A percentile compares a stretch with the other conserved stretches of the same genome.
phyloP scores from a whole-genome alignment of 2,329 filamentous ascomycete species.

The Colletotrichum cereale region DNA sequence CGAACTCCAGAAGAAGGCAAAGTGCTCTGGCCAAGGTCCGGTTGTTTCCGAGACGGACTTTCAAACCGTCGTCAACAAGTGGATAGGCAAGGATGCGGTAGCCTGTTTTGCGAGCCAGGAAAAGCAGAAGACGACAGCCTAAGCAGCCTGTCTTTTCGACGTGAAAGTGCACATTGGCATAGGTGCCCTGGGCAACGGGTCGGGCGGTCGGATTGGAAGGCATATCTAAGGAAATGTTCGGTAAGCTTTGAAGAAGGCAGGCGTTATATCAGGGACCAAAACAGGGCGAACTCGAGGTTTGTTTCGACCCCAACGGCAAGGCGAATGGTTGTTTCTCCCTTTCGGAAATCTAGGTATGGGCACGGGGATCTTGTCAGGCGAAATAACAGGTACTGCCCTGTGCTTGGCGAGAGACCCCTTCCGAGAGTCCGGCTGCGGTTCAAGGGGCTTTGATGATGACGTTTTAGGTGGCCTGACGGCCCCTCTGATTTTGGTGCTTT shows the following conservation, averaged over 20 bases:
- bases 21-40: conserved; percentile 90
- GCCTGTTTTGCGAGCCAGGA: conserved; percentile 48
- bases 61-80: conserved; percentile 79
- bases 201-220: conserved; percentile 26
- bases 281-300: conserved; percentile 30
- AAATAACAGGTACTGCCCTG: background rate
- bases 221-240: conserved; percentile 28
- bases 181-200: conserved; percentile 21
- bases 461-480: conserved; percentile 1
- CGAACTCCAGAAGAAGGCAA: conserved; percentile 94
- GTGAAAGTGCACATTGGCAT: conserved; percentile 34
- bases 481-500: background rate
- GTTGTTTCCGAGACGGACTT: conserved; percentile 93
- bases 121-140: conserved; percentile 47
- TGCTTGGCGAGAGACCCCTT: conserved; percentile 8
- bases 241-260: conserved; percentile 26
- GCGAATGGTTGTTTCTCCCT: conserved; percentile 38
- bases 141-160: background rate
- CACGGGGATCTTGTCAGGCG: background rate
- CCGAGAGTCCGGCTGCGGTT: conserved; percentile 14
- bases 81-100: conserved; percentile 61
- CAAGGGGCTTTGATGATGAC: conserved; percentile 32
- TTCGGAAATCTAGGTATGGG: conserved; percentile 22
- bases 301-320: conserved; percentile 30
- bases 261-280: conserved; percentile 40